Base-by-base conservation (phyloP, 139 green algal genomes). In the Marvania coccoides region DNA sequence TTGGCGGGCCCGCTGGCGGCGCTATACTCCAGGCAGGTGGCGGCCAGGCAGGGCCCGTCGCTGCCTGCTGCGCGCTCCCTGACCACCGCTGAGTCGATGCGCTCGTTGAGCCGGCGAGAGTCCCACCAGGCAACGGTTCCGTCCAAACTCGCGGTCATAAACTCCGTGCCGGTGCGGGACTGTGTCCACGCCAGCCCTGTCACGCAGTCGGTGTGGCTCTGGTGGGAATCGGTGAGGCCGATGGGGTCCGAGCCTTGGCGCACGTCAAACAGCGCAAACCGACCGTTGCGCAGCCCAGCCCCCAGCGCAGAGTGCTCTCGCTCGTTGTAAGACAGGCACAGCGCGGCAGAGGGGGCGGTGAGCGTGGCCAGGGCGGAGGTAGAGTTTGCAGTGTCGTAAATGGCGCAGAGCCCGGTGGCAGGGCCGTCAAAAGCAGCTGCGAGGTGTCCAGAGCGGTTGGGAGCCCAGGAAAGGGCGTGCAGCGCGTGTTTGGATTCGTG, bases 111-210 rank as follows among this genome's bases (percentile, higher is more conserved):
- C 69, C 84, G 84, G 15, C 91, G 77, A 46, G 90, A 89, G 80
- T 95, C 88, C 88, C 88, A 95, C 87, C 87, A 96, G 36, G 86
- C 70, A 28, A 94, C 84, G 14, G 67, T 70, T 56, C 89, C 89
- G 68, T 96, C 89, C 10, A 77, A 91, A 37, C 69, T 83, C 2
- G 86, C 74, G 5, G 78, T 83, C 86, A 96, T 88, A 45, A 78
- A 76, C 81, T 97, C 91, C 30, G 83, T 92, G 45, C 88, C 89
- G 19, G 91, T 96, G 81, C 97, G 96, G 70, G 74, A 88, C 75
- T 95, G 88, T 61, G 95, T 82, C 91, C 91, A 97, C 1, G 80
- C 82, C 29, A 96, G 78, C 67, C 94, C 88, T 59, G 90, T 91
- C 9, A 97, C 59, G 19, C 87, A 87, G 61, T 95, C 88, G 45